Evolutionary conservation across 2,329 filamentous ascomycete species (phyloP).

Genomic region (Cladobotryum mycophilum): DNA sequence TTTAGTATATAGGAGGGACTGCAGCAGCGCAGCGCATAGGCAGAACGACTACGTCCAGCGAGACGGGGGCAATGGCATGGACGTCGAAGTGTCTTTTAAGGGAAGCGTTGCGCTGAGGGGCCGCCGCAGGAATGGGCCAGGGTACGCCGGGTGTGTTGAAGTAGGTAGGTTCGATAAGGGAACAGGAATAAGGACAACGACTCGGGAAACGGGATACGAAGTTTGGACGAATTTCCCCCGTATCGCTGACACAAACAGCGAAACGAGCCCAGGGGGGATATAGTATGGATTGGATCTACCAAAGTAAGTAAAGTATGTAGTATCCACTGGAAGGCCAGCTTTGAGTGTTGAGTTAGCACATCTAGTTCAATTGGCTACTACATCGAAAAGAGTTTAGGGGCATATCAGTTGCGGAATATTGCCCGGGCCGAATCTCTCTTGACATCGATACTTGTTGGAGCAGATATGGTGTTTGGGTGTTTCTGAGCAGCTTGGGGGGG

Average conservation of each 20-base stretch:
- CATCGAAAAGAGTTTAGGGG: too few relatives aligned
- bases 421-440: too few relatives aligned
- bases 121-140: not conserved
- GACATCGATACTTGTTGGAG: too few relatives aligned
- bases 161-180: not conserved
- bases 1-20: not conserved
- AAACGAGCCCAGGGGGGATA: not conserved
- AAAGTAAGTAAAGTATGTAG: too few relatives aligned
- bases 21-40: slow-evolving; percentile 5
- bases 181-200: not conserved
- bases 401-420: too few relatives aligned
- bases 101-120: not conserved
- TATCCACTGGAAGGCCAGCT: slow-evolving; percentile 1
- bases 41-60: not conserved
- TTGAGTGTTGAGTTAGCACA: not conserved
- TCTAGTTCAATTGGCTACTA: not conserved
- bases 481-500: too few relatives aligned
- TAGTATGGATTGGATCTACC: too few relatives aligned
- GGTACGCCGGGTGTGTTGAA: not conserved
- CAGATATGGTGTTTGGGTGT: too few relatives aligned
- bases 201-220: not conserved
- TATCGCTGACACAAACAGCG: too few relatives aligned
- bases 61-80: slow-evolving; percentile 9
- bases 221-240: not conserved
- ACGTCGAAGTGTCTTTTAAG: not conserved